These are phyloP conservation scores for Sisymbrium irio DNA, from an alignment of 345 rosid species.

Conservation along the genomic window DNA sequence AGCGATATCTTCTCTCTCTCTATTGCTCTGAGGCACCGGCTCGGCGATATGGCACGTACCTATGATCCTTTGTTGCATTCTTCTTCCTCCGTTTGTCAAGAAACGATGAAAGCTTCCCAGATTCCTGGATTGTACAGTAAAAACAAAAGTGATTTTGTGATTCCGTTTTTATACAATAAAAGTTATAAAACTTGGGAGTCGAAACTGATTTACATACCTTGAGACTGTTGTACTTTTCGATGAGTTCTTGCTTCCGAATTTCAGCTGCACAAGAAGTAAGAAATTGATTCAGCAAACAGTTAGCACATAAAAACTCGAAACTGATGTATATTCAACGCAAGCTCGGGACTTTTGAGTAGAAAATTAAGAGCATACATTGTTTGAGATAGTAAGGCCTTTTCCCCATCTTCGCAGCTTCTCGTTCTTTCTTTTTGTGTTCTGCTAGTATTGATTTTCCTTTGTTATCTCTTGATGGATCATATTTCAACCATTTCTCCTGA, in stretches of 20 bases:
- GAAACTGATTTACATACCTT: conserved; percentile 47
- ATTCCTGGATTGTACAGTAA: conserved; percentile 40
- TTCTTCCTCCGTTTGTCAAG: conserved; percentile 81
- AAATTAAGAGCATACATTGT: conserved; percentile 49
- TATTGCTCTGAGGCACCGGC: conserved; percentile 31
- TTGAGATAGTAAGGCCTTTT: conserved; percentile 82
- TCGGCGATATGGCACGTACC: conserved; percentile 82
- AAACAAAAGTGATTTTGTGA: not conserved
- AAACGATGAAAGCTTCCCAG: conserved; percentile 78
- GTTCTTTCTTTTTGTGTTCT: conserved; percentile 79
- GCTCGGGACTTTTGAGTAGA: not conserved
- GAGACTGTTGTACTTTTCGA: conserved; percentile 69
- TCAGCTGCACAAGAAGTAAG: conserved; percentile 58
- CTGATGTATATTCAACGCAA: not conserved
- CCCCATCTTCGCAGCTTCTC: conserved; percentile 86
- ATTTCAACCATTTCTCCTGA: conserved; percentile 75
- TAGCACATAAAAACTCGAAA: not conserved
- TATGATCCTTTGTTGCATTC: conserved; percentile 88
- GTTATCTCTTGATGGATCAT: conserved; percentile 57
- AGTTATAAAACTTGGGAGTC: not conserved
- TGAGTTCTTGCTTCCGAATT: conserved; percentile 63
- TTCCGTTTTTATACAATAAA: conserved; percentile 15
- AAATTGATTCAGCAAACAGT: conserved; percentile 19
- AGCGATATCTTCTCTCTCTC: conserved; percentile 18
- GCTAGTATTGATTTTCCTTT: conserved; percentile 58